phyloP scores from a whole-genome alignment of 2,329 filamentous ascomycete genomes.

The Arthrobotrys pseudoclavata region DNA sequence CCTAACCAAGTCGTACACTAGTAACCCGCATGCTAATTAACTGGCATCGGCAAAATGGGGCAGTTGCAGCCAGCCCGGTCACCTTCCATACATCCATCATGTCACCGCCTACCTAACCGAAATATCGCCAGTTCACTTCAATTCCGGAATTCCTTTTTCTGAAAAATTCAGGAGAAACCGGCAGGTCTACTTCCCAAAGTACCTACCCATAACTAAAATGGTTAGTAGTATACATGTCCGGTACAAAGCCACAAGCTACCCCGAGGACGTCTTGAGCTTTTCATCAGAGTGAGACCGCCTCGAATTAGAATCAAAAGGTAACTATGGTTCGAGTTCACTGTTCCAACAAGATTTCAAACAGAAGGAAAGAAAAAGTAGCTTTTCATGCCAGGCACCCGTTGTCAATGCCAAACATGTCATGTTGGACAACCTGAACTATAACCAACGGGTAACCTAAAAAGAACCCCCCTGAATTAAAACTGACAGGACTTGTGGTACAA shows the following conservation, averaged over 20 bases:
- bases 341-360: background rate
- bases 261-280: background rate
- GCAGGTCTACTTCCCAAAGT: too few relatives aligned
- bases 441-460: conserved; percentile 6
- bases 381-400: conserved; percentile 34
- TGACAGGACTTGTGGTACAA: background rate
- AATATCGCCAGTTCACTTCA: conserved; percentile 1
- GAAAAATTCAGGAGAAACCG: conserved; percentile 18
- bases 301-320: background rate
- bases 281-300: conserved; percentile 1
- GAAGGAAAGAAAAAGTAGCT: background rate
- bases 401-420: conserved; percentile 17
- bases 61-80: conserved; percentile 41
- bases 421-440: conserved; percentile 4
- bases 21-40: too few relatives aligned
- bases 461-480: conserved; percentile 6
- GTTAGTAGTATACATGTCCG: background rate
- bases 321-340: background rate
- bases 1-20: too few relatives aligned
- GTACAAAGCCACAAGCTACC: background rate
- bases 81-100: conserved; percentile 20
- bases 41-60: conserved; percentile 50
- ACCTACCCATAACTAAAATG: too few relatives aligned
- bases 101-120: conserved; percentile 17
- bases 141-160: background rate